phyloP scores from a whole-genome alignment of 306 rosid genomes.

The Senna tora region DNA sequence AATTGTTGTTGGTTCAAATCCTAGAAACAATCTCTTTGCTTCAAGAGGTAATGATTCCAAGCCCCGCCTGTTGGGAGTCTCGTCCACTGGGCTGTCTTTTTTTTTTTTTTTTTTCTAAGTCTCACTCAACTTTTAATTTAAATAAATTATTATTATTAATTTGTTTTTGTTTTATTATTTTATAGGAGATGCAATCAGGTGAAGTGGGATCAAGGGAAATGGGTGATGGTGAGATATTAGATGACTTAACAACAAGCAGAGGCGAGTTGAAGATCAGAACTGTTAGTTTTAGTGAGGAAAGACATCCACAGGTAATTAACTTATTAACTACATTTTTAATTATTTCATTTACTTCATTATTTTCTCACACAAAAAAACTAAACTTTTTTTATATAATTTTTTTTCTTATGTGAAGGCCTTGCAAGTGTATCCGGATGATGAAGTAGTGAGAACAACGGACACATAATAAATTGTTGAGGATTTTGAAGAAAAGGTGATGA shows the following conservation, averaged over 20 bases:
- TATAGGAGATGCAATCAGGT: constrained; percentile 54
- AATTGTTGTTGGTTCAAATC: no score
- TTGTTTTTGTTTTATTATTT: background rate
- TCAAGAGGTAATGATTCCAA: no score
- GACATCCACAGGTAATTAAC: constrained; percentile 53
- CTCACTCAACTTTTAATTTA: no score
- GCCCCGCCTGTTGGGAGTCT: no score
- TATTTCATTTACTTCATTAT: background rate
- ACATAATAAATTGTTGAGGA: background rate
- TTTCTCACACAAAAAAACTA: background rate
- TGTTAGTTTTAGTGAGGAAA: constrained; percentile 67
- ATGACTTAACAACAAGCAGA: constrained; percentile 74
- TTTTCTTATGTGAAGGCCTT: background rate
- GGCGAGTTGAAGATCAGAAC: constrained; percentile 81
- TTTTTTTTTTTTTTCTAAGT: no score
- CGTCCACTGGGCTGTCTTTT: no score
- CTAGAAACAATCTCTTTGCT: no score
- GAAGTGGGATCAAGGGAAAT: constrained; percentile 43
- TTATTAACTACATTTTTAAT: constrained; percentile 21
- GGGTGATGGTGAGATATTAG: constrained; percentile 75
- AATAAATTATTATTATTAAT: background rate
- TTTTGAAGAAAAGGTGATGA: constrained; percentile 1
- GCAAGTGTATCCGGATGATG: constrained; percentile 53
- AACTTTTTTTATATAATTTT: background rate
- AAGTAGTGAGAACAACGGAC: constrained; percentile 18